Percentiles rank a stretch among this genome's conserved stretches.
These are phyloP conservation scores for Talaromyces ruber DNA, from an alignment of 495 filamentous ascomycete species.

Conservation along the genomic window DNA sequence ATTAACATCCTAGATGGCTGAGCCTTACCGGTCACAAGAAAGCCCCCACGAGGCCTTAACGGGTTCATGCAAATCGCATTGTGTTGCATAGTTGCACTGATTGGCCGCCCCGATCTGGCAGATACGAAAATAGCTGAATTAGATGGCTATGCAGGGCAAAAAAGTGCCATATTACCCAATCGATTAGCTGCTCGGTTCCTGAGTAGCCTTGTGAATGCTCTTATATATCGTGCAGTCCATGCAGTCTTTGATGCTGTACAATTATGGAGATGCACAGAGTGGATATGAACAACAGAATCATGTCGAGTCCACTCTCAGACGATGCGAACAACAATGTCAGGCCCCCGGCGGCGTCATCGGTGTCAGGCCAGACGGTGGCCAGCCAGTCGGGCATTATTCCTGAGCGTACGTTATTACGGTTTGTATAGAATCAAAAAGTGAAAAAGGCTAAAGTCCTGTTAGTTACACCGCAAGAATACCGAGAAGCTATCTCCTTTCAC, in stretches of 20 bases:
- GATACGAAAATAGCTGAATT: background rate
- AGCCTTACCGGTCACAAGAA: background rate
- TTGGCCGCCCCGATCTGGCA: background rate
- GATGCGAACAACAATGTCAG: background rate
- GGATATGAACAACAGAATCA: background rate
- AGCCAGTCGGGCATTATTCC: background rate
- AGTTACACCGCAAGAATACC: slow-evolving; percentile 6
- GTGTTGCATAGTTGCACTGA: background rate
- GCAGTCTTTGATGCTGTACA: background rate
- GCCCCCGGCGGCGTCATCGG: background rate
- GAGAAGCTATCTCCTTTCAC: background rate
- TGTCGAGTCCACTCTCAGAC: background rate
- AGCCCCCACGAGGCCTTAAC: background rate
- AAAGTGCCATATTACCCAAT: background rate
- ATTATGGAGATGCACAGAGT: background rate
- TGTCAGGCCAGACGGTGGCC: background rate
- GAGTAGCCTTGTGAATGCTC: background rate
- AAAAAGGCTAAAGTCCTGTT: background rate
- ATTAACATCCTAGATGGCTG: background rate
- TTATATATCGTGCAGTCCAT: background rate
- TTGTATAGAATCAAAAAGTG: background rate
- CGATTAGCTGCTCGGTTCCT: background rate
- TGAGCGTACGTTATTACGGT: background rate
- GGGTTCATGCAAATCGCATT: background rate
- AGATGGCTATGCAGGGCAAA: background rate